Evolutionary conservation across 2,329 filamentous ascomycete species (phyloP).

Genomic region (Curvularia sp.): DNA sequence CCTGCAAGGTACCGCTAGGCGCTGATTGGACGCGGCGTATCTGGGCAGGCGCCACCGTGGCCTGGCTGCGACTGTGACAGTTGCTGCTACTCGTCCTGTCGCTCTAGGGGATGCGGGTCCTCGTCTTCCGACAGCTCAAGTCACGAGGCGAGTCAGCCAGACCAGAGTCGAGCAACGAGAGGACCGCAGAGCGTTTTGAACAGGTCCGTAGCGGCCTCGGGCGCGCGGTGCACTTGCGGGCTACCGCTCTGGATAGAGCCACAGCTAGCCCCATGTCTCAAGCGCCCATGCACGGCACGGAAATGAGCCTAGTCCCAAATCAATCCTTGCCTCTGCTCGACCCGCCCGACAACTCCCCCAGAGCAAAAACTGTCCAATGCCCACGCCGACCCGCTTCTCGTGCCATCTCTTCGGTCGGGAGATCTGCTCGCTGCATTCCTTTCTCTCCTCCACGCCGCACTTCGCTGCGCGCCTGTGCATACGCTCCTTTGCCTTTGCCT

Average conservation of each 20-base stretch:
- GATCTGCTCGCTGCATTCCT: constrained; percentile 32
- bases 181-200: too few species aligned
- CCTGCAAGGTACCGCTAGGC: constrained; percentile 25
- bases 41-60: constrained; percentile 14
- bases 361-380: constrained; percentile 24
- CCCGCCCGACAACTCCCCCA: constrained; percentile 29
- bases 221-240: too few species aligned
- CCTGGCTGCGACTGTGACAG: constrained; percentile 21
- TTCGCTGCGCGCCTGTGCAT: constrained; percentile 36
- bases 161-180: too few species aligned
- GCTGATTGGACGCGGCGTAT: constrained; percentile 26
- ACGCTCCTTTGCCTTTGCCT: constrained; percentile 28
- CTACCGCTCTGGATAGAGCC: neutral
- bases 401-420: constrained; percentile 29
- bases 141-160: neutral
- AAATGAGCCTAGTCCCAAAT: constrained; percentile 36
- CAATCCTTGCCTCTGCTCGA: constrained; percentile 28
- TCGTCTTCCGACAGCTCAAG: neutral
- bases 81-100: constrained; percentile 19
- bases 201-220: neutral
- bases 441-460: constrained; percentile 29
- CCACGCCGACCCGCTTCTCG: constrained; percentile 25
- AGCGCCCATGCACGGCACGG: constrained; percentile 33
- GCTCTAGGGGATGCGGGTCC: constrained; percentile 12
- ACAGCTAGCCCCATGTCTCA: constrained; percentile 14